Base-by-base conservation (phyloP, 345 rosid genomes). In the Streptanthus diversifolius region DNA sequence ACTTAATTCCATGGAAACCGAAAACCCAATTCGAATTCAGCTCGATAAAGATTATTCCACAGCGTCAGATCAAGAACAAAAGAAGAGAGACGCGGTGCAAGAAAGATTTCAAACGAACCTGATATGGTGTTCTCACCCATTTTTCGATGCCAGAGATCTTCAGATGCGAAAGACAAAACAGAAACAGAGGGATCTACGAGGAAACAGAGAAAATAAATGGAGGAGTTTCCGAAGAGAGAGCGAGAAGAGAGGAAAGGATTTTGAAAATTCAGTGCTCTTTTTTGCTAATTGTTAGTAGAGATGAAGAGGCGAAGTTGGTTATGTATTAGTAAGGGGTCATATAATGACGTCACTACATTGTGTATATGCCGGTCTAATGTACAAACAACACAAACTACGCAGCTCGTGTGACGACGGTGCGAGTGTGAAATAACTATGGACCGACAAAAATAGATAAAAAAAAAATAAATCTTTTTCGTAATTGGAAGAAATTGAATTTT, bases 121-220 rank as follows among this genome's bases (percentile, higher is more conserved):
- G 83, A 79, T 70, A 56, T 57, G 66, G 72, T 73, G 73, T 77
- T 63, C 39, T 58, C 59, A 53, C 85, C 81, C 95, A 87, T 89
- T 68, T 65, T 35, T 8, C 63, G 61, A 35, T 35, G 14, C 17
- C 32, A 66, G 71, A 56, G 72, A 55, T 56, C 37, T 49, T 71
- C 69, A 65, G 52, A 52, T 21, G 43, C 21, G 27, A 15, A 29
- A 44, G 43, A 71, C 33, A 17, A 59, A 32, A 29, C 53, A 44
- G 55, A 63, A 72, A 71, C 53, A 63, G 61, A 76, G 66, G 30
- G 63, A 55, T 65, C 79, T 19, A 57, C 52, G 51, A 15, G 45
- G 29, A 60, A 67, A 74, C 18, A 57, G 58, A 52, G 7, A 51
- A 24, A 15, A n/a, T n/a, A 22, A 56, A 17, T 15, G 17, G 58